Conservation (phyloP, 1,284 basidiomycete species). For the Leccinum griseonigrum region DNA sequence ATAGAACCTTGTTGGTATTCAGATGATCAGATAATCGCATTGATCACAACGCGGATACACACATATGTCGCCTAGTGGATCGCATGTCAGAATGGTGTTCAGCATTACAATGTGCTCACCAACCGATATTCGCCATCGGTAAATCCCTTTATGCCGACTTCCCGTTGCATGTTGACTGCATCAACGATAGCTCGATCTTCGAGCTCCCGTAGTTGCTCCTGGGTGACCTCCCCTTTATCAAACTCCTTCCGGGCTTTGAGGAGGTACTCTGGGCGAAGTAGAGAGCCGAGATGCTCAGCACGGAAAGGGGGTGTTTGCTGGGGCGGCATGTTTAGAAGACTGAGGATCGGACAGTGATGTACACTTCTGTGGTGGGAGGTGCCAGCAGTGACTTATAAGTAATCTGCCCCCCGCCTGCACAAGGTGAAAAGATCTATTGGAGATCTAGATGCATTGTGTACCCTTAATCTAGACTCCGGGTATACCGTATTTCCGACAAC, state of each 20-base stretch:
- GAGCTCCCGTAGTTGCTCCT: conserved; percentile 42
- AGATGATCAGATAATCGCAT: not conserved
- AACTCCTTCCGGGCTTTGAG: conserved; percentile 45
- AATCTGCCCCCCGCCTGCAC: not conserved
- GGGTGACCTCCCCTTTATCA: conserved; percentile 41
- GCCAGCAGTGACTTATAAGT: not conserved
- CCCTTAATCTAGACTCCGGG: not conserved
- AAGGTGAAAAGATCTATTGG: not conserved
- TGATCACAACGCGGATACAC: conserved; percentile 2
- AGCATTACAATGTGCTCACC: conserved; percentile 52
- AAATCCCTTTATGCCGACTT: conserved; percentile 52
- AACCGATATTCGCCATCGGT: conserved; percentile 59
- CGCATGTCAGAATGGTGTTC: conserved; percentile 30
- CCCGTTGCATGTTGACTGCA: conserved; percentile 50
- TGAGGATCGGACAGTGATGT: not conserved
- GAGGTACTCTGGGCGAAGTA: conserved; percentile 57
- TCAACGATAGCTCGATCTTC: conserved; percentile 56
- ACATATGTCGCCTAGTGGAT: conserved; percentile 26
- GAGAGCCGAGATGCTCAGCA: conserved; percentile 58
- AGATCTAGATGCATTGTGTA: not conserved
- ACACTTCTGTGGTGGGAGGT: not conserved
- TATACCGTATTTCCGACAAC: not conserved
- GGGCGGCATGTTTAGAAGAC: conserved; percentile 11
- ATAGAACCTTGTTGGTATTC: conserved; percentile 18
- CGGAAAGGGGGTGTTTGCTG: conserved; percentile 43